These are phyloP conservation scores for Cairneyella variabilis DNA, from an alignment of 495 filamentous ascomycete species.

Conservation along the genomic window DNA sequence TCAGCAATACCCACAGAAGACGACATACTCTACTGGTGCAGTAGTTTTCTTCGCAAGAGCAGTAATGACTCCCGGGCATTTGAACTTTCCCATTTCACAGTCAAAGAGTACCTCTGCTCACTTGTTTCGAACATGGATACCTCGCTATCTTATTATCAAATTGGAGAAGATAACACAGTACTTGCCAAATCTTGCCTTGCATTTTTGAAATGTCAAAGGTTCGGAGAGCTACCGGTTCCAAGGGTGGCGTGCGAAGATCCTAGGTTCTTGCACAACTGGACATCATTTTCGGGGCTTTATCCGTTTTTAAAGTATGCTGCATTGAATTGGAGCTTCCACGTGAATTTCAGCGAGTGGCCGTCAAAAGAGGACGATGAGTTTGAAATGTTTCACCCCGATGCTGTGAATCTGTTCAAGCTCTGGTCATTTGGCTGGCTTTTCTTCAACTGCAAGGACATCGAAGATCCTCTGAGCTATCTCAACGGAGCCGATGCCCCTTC, in stretches of 20 bases:
- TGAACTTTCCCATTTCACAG: constrained; percentile 35
- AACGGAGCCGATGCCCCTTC: neutral
- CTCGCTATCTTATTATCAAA: constrained; percentile 2
- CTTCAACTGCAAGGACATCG: neutral
- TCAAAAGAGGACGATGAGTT: neutral
- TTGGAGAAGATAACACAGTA: neutral
- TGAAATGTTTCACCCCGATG: neutral
- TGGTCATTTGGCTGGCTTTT: neutral
- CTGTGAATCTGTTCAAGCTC: neutral
- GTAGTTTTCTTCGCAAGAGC: constrained; percentile 31
- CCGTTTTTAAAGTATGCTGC: neutral
- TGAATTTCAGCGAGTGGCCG: neutral
- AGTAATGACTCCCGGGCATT: constrained; percentile 11
- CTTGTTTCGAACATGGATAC: constrained; percentile 2
- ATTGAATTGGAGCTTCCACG: neutral
- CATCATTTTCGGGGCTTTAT: neutral
- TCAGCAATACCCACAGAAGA: constrained; percentile 21
- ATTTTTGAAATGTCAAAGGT: constrained; percentile 14
- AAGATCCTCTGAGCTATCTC: neutral
- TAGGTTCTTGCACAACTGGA: neutral
- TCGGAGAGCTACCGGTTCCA: neutral
- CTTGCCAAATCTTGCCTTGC: constrained; percentile 15
- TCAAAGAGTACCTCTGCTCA: constrained; percentile 30
- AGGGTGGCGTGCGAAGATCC: neutral
- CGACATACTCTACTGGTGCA: constrained; percentile 28